Evolutionary conservation across 129 eudicot genomes (phyloP).

Genomic region (Daucus carota): DNA sequence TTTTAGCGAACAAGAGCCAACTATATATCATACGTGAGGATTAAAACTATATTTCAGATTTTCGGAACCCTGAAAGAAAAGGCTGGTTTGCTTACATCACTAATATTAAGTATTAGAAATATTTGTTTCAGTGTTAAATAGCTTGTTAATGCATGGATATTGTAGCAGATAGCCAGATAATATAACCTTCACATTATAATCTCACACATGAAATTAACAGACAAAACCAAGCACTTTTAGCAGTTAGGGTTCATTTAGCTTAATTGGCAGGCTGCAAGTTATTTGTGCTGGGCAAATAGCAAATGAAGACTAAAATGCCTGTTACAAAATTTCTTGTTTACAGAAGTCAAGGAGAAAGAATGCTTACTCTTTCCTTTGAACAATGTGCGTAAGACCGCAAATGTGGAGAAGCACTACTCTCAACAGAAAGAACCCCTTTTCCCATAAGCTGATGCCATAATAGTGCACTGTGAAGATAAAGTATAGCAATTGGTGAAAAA

Average conservation of each 20-base stretch:
- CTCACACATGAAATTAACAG: neutral
- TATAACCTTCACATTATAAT: no score
- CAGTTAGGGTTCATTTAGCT: neutral
- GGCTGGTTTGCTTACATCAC: neutral
- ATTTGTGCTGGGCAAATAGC: neutral
- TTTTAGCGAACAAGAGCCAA: neutral
- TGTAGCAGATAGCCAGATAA: no score
- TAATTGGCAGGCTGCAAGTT: neutral
- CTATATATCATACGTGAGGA: neutral
- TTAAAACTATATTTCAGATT: neutral
- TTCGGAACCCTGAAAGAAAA: neutral
- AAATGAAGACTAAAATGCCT: neutral
- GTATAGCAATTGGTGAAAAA: neutral
- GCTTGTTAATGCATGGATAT: neutral
- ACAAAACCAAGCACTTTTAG: neutral
- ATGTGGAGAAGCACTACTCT: conserved; percentile 53
- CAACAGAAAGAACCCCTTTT: conserved; percentile 63
- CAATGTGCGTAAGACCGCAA: conserved; percentile 91
- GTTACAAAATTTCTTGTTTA: no score
- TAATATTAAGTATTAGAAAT: no score
- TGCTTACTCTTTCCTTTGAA: conserved; percentile 70
- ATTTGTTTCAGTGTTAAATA: no score
- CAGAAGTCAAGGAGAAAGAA: neutral
- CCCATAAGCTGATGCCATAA: conserved; percentile 92
- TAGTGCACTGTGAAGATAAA: conserved; percentile 58